Evolutionary conservation across 352 stramenopile genomes (phyloP).

Genomic region (Pythium plurisporium): DNA sequence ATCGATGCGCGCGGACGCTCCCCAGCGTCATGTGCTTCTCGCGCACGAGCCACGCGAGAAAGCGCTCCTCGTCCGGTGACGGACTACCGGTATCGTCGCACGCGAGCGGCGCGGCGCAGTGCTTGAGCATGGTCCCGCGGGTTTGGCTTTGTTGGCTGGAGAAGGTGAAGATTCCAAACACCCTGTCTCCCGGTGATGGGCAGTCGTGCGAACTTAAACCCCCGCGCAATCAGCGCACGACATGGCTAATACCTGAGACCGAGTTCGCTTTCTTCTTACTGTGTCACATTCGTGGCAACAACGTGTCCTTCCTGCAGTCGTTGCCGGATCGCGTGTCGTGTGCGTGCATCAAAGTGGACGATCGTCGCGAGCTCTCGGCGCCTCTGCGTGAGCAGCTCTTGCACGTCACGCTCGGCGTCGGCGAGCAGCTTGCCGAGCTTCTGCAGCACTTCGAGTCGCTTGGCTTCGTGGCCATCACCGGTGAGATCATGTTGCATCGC

Average conservation of each 20-base stretch:
- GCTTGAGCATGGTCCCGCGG: background rate
- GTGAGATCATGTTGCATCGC: background rate
- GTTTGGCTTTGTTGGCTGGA: background rate
- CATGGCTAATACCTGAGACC: no score
- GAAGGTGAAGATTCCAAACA: background rate
- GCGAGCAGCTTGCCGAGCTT: slow-evolving; percentile 2
- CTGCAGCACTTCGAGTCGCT: slow-evolving; percentile 1
- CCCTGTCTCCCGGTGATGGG: no score
- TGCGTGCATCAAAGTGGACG: slow-evolving; percentile 7
- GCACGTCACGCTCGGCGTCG: background rate
- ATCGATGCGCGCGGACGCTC: no score
- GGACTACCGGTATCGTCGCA: background rate
- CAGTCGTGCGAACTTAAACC: no score
- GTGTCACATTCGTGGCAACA: no score
- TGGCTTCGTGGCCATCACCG: background rate
- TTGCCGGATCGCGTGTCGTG: slow-evolving; percentile 27
- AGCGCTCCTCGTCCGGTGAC: slow-evolving; percentile 4
- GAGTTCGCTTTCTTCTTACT: no score
- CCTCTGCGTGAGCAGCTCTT: background rate
- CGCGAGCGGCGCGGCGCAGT: background rate
- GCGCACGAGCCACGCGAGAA: background rate
- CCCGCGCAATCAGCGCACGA: no score
- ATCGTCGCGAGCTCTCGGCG: slow-evolving; percentile 1
- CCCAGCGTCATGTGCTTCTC: background rate
- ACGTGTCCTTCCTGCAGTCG: slow-evolving; percentile 7